Percentiles rank a stretch among this genome's conserved stretches.
These are phyloP conservation scores for Diaporthe humulicola DNA, from an alignment of 2,329 filamentous ascomycete species.

Conservation along the genomic window DNA sequence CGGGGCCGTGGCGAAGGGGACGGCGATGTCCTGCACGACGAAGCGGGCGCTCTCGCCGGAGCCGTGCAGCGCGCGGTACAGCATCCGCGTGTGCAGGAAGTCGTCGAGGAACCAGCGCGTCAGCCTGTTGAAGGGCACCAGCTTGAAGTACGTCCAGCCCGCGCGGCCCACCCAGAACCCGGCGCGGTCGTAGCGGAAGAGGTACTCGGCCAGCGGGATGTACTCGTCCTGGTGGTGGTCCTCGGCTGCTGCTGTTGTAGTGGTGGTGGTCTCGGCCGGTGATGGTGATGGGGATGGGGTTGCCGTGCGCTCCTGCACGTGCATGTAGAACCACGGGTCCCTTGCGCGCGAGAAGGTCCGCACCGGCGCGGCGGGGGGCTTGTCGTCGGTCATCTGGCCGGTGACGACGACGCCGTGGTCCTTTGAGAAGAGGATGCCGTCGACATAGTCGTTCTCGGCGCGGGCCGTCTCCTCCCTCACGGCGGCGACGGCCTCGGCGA, in stretches of 20 bases:
- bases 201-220: constrained; percentile 78
- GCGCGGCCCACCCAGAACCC: constrained; percentile 80
- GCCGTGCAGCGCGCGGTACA: constrained; percentile 79
- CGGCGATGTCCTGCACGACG: constrained; percentile 76
- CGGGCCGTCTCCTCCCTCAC: constrained; percentile 62
- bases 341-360: constrained; percentile 70
- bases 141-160: constrained; percentile 76
- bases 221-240: constrained; percentile 60
- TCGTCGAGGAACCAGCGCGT: constrained; percentile 79
- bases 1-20: constrained; percentile 66
- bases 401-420: constrained; percentile 76
- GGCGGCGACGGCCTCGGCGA: constrained; percentile 60
- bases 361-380: constrained; percentile 52
- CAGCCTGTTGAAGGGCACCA: constrained; percentile 74
- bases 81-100: constrained; percentile 80
- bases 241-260: neutral
- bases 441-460: constrained; percentile 75
- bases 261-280: constrained; percentile 42
- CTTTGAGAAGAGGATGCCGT: constrained; percentile 76
- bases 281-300: constrained; percentile 43
- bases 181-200: constrained; percentile 82
- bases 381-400: constrained; percentile 70
- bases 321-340: constrained; percentile 85
- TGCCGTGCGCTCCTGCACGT: constrained; percentile 66
- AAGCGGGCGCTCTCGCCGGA: constrained; percentile 75